phyloP scores from a whole-genome alignment of 208 protist genomes.

The Acanthamoeba sp. region DNA sequence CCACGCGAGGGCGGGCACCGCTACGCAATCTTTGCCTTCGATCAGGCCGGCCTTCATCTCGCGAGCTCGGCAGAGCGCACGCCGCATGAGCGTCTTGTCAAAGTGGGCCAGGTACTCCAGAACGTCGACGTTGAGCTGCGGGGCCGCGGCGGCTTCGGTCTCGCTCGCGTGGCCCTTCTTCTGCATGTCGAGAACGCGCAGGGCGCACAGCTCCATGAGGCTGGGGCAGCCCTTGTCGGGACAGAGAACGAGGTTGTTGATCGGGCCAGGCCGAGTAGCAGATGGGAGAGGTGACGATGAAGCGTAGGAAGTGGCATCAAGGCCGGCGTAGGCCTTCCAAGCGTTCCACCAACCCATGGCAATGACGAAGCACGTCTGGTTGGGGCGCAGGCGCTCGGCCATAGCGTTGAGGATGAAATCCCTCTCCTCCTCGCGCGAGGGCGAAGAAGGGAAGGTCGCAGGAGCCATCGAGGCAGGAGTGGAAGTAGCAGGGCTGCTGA shows the following conservation, averaged over 20 bases:
- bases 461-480: neutral
- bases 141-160: neutral
- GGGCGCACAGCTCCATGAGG: conserved; percentile 31
- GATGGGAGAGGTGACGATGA: neutral
- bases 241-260: conserved; percentile 21
- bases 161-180: neutral
- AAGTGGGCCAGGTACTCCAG: conserved; percentile 13
- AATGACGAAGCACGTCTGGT: conserved; percentile 48
- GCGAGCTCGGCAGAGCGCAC: conserved; percentile 22
- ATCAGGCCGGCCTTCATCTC: conserved; percentile 31
- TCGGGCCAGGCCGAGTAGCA: neutral
- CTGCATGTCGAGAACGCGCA: conserved; percentile 22
- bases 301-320: neutral
- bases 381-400: neutral
- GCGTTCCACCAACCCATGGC: conserved; percentile 47
- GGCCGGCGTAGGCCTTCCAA: conserved; percentile 46
- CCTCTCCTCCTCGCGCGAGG: conserved; percentile 26
- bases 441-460: neutral
- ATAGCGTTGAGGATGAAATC: conserved; percentile 43
- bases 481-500: conserved; percentile 49
- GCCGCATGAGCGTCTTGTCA: conserved; percentile 48
- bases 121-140: conserved; percentile 46
- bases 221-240: neutral
- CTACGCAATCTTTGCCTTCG: conserved; percentile 39
- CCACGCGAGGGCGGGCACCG: conserved; percentile 18